A percentile compares a stretch with the other conserved stretches of the same genome.
phyloP scores from a whole-genome alignment of 345 rosid species.

The Aquilaria malaccensis region DNA sequence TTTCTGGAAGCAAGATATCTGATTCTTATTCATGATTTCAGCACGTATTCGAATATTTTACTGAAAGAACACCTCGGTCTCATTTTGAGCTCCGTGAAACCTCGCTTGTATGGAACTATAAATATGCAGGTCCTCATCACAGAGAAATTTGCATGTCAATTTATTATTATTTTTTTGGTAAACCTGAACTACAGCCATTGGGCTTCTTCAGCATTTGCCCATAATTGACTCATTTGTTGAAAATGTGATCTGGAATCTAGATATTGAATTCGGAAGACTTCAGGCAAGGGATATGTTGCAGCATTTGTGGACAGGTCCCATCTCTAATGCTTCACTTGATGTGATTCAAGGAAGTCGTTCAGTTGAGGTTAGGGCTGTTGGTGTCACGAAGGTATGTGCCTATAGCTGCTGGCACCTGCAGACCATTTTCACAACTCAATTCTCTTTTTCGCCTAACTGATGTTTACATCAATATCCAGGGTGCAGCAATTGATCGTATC shows the following conservation, averaged over 20 bases:
- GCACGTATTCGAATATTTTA: constrained; percentile 54
- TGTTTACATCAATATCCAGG: constrained; percentile 24
- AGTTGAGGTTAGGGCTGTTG: constrained; percentile 54
- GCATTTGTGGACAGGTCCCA: constrained; percentile 63
- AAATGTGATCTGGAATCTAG: constrained; percentile 14
- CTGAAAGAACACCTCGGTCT: constrained; percentile 58
- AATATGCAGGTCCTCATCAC: constrained; percentile 42
- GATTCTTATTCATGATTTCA: constrained; percentile 30
- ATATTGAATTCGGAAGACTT: constrained; percentile 47
- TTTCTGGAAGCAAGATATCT: constrained; percentile 15
- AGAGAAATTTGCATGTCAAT: not conserved
- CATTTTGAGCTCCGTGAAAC: constrained; percentile 55
- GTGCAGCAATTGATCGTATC: constrained; percentile 55
- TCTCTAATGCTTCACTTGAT: constrained; percentile 50
- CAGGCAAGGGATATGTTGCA: constrained; percentile 58
- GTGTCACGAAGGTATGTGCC: constrained; percentile 43
- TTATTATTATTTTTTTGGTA: constrained; percentile 1
- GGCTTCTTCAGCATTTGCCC: not conserved
- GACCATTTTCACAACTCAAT: not conserved
- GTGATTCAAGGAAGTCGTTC: constrained; percentile 54
- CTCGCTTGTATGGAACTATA: constrained; percentile 55
- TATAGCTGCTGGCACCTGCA: constrained; percentile 1
- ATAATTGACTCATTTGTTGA: constrained; percentile 7
- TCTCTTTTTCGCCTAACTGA: constrained; percentile 2
- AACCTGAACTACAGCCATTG: not conserved